Evolutionary conservation across 345 rosid species (phyloP), one percentile per base, ranked within the genome.

Genomic region (Hirschfeldia incana): DNA sequence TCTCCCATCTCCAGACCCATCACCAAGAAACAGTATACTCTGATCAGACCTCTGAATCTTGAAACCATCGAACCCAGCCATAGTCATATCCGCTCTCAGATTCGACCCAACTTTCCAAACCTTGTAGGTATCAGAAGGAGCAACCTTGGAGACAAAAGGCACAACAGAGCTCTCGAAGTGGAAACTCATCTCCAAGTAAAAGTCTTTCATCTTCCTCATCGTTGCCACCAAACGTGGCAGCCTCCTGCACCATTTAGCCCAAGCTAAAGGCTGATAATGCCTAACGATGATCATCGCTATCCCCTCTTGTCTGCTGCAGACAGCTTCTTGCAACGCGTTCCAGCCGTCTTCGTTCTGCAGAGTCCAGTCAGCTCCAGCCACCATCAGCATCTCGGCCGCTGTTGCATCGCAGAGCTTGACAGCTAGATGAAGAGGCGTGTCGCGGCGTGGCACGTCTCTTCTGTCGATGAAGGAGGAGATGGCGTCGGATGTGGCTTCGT

Each of bases 201-300:
- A 95, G 81, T 95, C 99, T 78, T 97, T 85, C 98, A 95, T 93
- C 85, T 88, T 84, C 9, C 77, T 82, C 98, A 91, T 91, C 1
- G 93, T 89, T 8, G 81, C 93, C 0, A 93, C 82, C 86, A 95
- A 75, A 61, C 96, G 96, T 84, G 99, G 97, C 84, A 95, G 75
- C 78, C 98, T 87, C 80, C 97, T 80, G 73, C 98, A 93, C 99
- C 99, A 95, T 74, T 95, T 95, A 17, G 97, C 98, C 98, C 98
- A 95, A 1, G 99, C 99, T 65, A 88, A 44, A 12, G 92, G 97
- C 89, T 93, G 97, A 82, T 89, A 91, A 82, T 90, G 92, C 75
- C 97, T 80, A 42, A 95, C 93, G 49, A 95, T 91, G 62, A 80
- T 82, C 97, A 89, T 90, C 2, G 98, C 89, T 32, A 93, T 88